Evolutionary conservation across 805 yeast genomes (phyloP).

Genomic region (Kluyveromyces wickerhamii): DNA sequence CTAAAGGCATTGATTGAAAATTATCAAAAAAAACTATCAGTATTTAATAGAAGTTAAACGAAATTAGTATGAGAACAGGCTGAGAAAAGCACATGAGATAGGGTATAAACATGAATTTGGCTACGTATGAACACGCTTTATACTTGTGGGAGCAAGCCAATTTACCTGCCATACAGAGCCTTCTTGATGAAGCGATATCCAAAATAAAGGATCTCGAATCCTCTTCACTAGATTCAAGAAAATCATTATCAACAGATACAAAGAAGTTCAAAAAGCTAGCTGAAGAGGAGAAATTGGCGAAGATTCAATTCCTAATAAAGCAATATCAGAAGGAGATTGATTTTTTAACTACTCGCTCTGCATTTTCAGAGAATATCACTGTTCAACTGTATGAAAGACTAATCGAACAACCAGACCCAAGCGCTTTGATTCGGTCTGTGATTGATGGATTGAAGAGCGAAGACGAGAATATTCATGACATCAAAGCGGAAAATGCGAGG

Average conservation of each 20-base stretch:
- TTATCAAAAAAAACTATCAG: too few species aligned
- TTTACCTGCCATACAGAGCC: slow-evolving; percentile 59
- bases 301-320: slow-evolving; percentile 43
- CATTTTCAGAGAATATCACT: slow-evolving; percentile 63
- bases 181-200: slow-evolving; percentile 66
- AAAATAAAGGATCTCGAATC: slow-evolving; percentile 66
- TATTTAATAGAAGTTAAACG: too few species aligned
- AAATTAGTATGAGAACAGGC: too few species aligned
- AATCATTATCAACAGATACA: slow-evolving; percentile 74
- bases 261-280: slow-evolving; percentile 66
- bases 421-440: slow-evolving; percentile 65
- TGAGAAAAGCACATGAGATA: too few species aligned
- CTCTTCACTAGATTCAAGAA: slow-evolving; percentile 59
- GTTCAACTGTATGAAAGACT: slow-evolving; percentile 66
- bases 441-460: slow-evolving; percentile 51
- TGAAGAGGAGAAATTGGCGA: slow-evolving; percentile 54
- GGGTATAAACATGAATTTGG: slow-evolving; percentile 28
- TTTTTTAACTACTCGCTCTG: slow-evolving; percentile 65
- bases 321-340: slow-evolving; percentile 87
- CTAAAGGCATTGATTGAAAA: too few species aligned
- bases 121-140: slow-evolving; percentile 42
- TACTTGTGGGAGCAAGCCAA: slow-evolving; percentile 71
- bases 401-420: slow-evolving; percentile 92
- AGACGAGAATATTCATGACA: slow-evolving; percentile 41
- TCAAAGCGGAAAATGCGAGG: slow-evolving; percentile 45